Base-by-base conservation (phyloP, 768 basidiomycete genomes). In the Pleurotus platypus region DNA sequence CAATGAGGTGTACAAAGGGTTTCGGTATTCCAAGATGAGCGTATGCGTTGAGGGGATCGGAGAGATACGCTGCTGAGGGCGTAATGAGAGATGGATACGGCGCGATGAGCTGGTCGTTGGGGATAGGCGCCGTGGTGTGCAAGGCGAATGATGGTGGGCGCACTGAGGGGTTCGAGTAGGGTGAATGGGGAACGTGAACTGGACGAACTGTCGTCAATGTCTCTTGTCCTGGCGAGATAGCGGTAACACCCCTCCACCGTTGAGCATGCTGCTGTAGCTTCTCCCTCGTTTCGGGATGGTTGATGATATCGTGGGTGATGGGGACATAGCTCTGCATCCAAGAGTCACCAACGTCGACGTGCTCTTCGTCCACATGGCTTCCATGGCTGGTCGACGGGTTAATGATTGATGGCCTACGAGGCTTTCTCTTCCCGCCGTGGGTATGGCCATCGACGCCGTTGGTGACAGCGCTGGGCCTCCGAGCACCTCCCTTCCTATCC, bases 41-140 rank as follows among this genome's bases (percentile, higher is more conserved):
- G 64, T 96, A 97, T n/a, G 87, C 88, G 64, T 94, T 96, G 61
- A 92, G 79, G 0, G 92, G 89, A 63, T 94, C 90, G 3, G 76
- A 67, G 26, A 92, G 78, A 69, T 97, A 97, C 0, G 76, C 66
- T 0, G 85, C 73, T 16, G 84, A 83, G 2, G 89, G 85, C 13
- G 83, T 78, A 53, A 95, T 80, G 20, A 83, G 75, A 18, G 86
- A 82, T 0, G 76, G 77, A 59, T 80, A 87, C 0, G 88, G 85
- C 0, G 87, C 77, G 42, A 96, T 79, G 56, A 87, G 77, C 2
- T 75, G 67, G 6, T 80, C 72, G 0, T 80, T 73, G 0, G 82
- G 72, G 38, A 93, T 77, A 2, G 85, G 73, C 2, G 75, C 62
- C 0, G 83, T 79, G 1, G 91, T 82, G 67, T 88, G 90, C 0